These are phyloP conservation scores for Capsicum baccatum DNA, from an alignment of 257 asterid species.

Conservation along the genomic window DNA sequence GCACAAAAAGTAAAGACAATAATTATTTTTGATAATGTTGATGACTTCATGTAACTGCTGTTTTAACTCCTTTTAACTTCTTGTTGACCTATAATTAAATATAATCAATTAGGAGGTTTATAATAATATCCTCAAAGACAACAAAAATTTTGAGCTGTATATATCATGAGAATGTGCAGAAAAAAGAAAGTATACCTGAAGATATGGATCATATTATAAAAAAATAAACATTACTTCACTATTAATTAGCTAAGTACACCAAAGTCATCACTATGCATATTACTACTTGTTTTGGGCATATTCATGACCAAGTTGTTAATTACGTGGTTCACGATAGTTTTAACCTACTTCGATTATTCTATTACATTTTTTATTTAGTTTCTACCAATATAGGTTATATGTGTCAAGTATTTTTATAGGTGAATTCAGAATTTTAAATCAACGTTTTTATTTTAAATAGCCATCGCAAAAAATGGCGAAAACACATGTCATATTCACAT, in stretches of 20 bases:
- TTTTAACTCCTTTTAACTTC: conserved; percentile 14
- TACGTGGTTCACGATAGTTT: not conserved
- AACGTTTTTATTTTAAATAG: too few species aligned
- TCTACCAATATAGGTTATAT: accelerated
- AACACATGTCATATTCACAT: too few species aligned
- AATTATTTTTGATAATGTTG: not conserved
- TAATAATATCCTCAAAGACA: conserved; percentile 13
- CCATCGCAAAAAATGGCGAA: too few species aligned
- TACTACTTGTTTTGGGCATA: not conserved
- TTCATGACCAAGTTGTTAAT: not conserved
- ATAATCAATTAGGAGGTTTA: not conserved
- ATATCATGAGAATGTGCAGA: conserved; percentile 4
- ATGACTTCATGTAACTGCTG: conserved; percentile 6
- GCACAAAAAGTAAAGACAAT: conserved; percentile 7
- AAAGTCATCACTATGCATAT: not conserved
- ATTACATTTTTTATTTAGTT: not conserved
- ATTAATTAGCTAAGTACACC: not conserved
- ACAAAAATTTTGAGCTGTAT: not conserved
- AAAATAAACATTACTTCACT: not conserved
- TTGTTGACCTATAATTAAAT: not conserved
- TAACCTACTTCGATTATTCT: not conserved
- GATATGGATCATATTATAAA: not conserved
- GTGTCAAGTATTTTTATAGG: not conserved
- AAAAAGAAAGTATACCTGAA: not conserved
- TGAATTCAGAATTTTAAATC: too few species aligned